A percentile compares a stretch with the other conserved stretches of the same genome.
Evolutionary conservation across 139 green algal genomes (phyloP).

Genomic region (Volvox africanus): DNA sequence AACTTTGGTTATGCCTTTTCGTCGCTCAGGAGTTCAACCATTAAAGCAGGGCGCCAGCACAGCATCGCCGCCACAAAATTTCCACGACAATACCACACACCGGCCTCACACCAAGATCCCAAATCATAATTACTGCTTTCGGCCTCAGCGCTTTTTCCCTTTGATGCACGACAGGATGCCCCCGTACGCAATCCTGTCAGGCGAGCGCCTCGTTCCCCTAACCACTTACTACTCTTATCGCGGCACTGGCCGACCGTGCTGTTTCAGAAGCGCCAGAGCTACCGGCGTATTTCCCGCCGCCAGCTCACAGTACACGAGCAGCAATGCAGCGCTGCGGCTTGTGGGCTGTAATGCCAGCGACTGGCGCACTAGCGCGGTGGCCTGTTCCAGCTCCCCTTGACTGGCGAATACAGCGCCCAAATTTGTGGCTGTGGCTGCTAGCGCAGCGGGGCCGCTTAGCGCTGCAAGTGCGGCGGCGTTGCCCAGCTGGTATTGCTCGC

Average conservation of each 20-base stretch:
- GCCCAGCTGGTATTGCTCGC: slow-evolving; percentile 14
- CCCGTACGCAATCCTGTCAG: too few relatives aligned
- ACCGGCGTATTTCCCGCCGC: neutral
- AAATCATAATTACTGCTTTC: too few relatives aligned
- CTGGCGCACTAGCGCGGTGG: slow-evolving; percentile 11
- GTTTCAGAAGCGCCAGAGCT: slow-evolving; percentile 38
- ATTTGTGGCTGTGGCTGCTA: slow-evolving; percentile 33
- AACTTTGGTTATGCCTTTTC: too few relatives aligned
- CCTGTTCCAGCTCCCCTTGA: slow-evolving; percentile 39
- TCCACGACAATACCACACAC: too few relatives aligned
- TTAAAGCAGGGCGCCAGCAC: too few relatives aligned
- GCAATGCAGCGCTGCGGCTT: neutral
- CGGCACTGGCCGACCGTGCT: neutral
- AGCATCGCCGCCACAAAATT: too few relatives aligned
- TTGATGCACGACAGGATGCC: too few relatives aligned
- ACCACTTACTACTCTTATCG: too few relatives aligned
- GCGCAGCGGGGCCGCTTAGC: slow-evolving; percentile 38
- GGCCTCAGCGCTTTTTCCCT: too few relatives aligned
- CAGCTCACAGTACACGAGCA: slow-evolving; percentile 48
- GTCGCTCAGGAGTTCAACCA: too few relatives aligned
- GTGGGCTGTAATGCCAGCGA: slow-evolving; percentile 16
- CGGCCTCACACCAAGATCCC: too few relatives aligned
- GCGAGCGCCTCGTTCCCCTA: too few relatives aligned
- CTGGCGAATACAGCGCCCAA: slow-evolving; percentile 33
- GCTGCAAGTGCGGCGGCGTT: slow-evolving; percentile 39